Base-by-base conservation (phyloP, 441 rosid genomes). In the Brassica balearica region DNA sequence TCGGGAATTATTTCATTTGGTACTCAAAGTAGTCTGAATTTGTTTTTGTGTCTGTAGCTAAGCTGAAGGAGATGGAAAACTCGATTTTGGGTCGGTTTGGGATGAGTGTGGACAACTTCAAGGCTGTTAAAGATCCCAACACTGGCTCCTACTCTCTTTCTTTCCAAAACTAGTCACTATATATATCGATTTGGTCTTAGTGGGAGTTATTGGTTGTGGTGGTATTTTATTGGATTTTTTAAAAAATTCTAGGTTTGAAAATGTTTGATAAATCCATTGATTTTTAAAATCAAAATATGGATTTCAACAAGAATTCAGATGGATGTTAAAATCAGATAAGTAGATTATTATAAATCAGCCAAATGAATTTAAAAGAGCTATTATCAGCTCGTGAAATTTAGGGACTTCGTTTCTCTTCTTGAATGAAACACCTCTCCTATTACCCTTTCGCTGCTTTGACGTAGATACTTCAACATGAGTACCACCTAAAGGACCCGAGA, bases 101-200 rank as follows among this genome's bases (percentile, higher is more conserved):
- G 71, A 91, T 92, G 97, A 94, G 95, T 46, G 58, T 88, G 12
- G 99, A 96, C 84, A 90, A 94, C 88, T 94, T 96, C 91, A 90
- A 96, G 83, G 90, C 97, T 71, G 95, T 94, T 67, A 81, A 96
- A 85, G 98, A 96, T 87, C 98, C 99, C 68, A 96, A 91, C 82
- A 90, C 95, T 6, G 97, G 98, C 61, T 88, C 98, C 8, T 95
- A 93, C 84, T 93, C 98, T 12, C 29, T 95, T 77, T 91, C 95
- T 9, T 91, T 92, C 88, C 96, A 93, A 51, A 85, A 36, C 59
- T 76, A 68, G 74, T 34, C 65, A 20, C 56, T 34, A 7, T 17
- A 19, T 34, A 7, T 17, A 19, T 68, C 51, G 8, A 25, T 34
- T 53, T 29, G 61, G 53, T 58, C 68, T 56, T 56, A 48, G 66